A percentile compares a stretch with the other conserved stretches of the same genome.
These are phyloP conservation scores for Aegle marmelos DNA, from an alignment of 345 rosid genomes.

Conservation along the genomic window DNA sequence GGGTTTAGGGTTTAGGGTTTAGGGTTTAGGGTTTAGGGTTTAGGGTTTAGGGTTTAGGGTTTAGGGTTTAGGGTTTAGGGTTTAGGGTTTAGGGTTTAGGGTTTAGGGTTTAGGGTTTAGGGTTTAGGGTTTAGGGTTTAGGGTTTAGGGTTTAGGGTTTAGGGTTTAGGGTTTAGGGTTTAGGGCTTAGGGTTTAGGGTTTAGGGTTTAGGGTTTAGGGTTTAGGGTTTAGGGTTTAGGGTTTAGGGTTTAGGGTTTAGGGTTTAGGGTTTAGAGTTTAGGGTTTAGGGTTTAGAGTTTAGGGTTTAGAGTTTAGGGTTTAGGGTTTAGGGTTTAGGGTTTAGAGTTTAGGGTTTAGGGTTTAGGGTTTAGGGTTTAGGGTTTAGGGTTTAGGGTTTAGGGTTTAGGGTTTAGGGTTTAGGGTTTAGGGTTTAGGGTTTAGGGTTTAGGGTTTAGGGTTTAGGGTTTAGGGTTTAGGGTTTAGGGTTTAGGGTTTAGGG, in stretches of 20 bases:
- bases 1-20: constrained; percentile 22
- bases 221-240: constrained; percentile 25
- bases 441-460: constrained; percentile 11
- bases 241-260: constrained; percentile 15
- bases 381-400: constrained; percentile 18
- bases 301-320: constrained; percentile 19
- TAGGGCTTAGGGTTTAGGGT: constrained; percentile 18
- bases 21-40: constrained; percentile 25
- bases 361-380: constrained; percentile 19
- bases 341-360: constrained; percentile 17
- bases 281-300: constrained; percentile 25
- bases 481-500: constrained; percentile 3
- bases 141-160: constrained; percentile 24
- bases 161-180: constrained; percentile 20
- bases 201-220: constrained; percentile 13
- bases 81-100: constrained; percentile 20
- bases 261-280: constrained; percentile 20
- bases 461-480: constrained; percentile 10
- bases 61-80: constrained; percentile 19
- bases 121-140: constrained; percentile 17
- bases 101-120: constrained; percentile 16
- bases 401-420: constrained; percentile 12
- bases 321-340: constrained; percentile 18
- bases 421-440: constrained; percentile 14
- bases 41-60: constrained; percentile 26